These are phyloP conservation scores for Nigrospora sphaerica DNA, from an alignment of 2,329 filamentous ascomycete species.

Conservation along the genomic window DNA sequence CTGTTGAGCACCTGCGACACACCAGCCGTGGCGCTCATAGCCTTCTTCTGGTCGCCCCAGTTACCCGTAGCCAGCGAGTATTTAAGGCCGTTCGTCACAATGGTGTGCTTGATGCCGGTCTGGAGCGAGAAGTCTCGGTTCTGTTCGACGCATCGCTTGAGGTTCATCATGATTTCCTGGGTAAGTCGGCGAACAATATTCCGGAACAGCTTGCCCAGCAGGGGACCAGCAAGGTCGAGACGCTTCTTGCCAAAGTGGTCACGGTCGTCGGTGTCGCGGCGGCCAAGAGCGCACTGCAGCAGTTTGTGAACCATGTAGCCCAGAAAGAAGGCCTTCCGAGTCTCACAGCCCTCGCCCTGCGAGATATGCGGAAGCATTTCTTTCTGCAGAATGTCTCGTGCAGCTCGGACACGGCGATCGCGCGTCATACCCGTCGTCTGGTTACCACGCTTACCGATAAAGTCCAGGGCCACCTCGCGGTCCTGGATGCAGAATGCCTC, in stretches of 20 bases:
- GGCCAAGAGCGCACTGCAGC: constrained; percentile 85
- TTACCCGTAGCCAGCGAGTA: constrained; percentile 97
- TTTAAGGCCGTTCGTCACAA: constrained; percentile 87
- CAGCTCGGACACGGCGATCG: constrained; percentile 86
- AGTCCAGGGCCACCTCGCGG: constrained; percentile 87
- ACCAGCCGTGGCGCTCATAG: constrained; percentile 87
- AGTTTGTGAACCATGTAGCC: constrained; percentile 98
- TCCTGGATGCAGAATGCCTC: constrained; percentile 96
- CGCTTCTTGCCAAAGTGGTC: constrained; percentile 99
- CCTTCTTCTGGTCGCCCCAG: constrained; percentile 99
- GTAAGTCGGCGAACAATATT: constrained; percentile 86
- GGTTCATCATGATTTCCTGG: constrained; percentile 81
- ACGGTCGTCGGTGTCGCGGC: constrained; percentile 90
- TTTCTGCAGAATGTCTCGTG: constrained; percentile 91
- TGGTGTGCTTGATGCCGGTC: constrained; percentile 83
- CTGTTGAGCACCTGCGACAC: constrained; percentile 97
- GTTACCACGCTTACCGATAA: constrained; percentile 86
- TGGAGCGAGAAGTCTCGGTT: constrained; percentile 85
- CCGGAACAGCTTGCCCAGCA: constrained; percentile 94
- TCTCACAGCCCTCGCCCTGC: constrained; percentile 89
- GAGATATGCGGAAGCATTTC: constrained; percentile 96
- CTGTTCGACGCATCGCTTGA: constrained; percentile 86
- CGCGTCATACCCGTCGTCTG: constrained; percentile 63
- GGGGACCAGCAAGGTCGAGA: constrained; percentile 85
- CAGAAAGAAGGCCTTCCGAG: constrained; percentile 93